Conservation (phyloP, 257 asterid genomes). For the Apocynum venetum region DNA sequence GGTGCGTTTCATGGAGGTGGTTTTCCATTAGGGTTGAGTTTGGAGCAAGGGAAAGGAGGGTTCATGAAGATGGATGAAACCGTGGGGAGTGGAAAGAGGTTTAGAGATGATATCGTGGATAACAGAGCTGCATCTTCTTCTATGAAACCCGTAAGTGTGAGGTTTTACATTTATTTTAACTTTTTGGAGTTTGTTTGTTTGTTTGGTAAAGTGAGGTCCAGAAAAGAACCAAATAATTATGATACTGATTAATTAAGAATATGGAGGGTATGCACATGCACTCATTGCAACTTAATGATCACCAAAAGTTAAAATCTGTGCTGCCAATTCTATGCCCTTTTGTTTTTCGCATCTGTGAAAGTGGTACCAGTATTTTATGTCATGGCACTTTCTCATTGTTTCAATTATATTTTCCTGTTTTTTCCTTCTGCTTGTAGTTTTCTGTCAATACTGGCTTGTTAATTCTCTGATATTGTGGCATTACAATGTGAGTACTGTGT, state of each 20-base stretch:
- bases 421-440: background rate
- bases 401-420: background rate
- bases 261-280: constrained; percentile 1
- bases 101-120: constrained; percentile 55
- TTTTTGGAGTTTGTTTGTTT: constrained; percentile 11
- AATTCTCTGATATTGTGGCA: background rate
- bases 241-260: background rate
- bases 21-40: constrained; percentile 89
- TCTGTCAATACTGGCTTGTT: background rate
- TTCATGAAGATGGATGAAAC: constrained; percentile 57
- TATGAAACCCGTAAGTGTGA: constrained; percentile 44
- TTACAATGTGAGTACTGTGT: background rate
- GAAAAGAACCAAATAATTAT: background rate
- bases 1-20: constrained; percentile 39
- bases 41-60: constrained; percentile 77
- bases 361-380: background rate
- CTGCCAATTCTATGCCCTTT: background rate
- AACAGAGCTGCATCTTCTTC: constrained; percentile 55
- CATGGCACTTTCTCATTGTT: background rate
- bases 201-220: background rate
- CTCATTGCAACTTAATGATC: background rate
- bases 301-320: background rate
- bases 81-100: constrained; percentile 61
- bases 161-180: background rate
- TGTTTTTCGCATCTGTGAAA: background rate